phyloP scores from a whole-genome alignment of 345 rosid genomes.

The Diplotaxis tenuifolia region DNA sequence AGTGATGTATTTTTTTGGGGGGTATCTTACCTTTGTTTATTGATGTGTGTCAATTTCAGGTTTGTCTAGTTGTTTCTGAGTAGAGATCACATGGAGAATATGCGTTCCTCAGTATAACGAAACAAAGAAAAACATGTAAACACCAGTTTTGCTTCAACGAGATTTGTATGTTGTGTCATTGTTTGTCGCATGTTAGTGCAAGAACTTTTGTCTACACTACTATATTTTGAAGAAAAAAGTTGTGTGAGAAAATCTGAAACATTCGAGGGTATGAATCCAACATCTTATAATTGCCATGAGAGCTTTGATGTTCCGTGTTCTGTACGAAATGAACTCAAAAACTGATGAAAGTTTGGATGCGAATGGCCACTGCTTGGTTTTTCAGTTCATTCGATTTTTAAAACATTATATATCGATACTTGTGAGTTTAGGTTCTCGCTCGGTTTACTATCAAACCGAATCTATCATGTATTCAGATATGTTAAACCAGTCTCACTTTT shows the following conservation, averaged over 20 bases:
- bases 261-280: neutral
- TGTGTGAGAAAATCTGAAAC: neutral
- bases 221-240: no score
- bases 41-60: neutral
- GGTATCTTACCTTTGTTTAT: slow-evolving; percentile 1
- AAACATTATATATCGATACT: no score
- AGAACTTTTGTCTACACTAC: neutral
- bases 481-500: neutral
- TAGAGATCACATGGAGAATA: neutral
- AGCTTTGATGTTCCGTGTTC: neutral
- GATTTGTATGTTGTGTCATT: neutral
- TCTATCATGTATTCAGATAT: neutral
- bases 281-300: neutral
- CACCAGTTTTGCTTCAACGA: neutral
- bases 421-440: no score
- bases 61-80: neutral
- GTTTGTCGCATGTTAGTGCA: neutral
- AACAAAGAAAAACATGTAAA: slow-evolving; percentile 1
- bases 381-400: neutral
- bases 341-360: no score
- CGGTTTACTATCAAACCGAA: neutral
- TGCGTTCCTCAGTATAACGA: neutral
- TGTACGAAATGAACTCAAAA: neutral
- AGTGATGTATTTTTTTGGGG: neutral
- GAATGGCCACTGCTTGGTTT: no score